Evolutionary conservation across 768 basidiomycete species (phyloP).

Genomic region (Tylopilus cervinicoccineus): DNA sequence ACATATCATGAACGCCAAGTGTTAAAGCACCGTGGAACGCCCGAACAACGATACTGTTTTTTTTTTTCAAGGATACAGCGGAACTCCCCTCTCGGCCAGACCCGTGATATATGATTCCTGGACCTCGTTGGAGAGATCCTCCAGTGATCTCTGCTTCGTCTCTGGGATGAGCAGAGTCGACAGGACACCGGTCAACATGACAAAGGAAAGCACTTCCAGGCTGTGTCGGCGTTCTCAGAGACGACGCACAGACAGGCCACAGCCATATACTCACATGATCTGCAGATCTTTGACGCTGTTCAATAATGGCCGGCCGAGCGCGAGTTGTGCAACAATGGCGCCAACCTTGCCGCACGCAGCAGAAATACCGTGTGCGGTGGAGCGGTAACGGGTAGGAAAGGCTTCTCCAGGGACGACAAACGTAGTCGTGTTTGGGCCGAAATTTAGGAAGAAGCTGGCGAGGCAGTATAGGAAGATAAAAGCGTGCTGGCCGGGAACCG

Average conservation of each 20-base stretch:
- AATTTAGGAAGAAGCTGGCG: slow-evolving; percentile 17
- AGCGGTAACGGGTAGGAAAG: slow-evolving; percentile 73
- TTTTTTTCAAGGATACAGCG: slow-evolving; percentile 1
- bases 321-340: slow-evolving; percentile 76
- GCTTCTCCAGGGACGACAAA: slow-evolving; percentile 77
- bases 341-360: slow-evolving; percentile 73
- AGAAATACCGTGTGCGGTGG: slow-evolving; percentile 71
- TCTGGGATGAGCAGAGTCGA: slow-evolving; percentile 83
- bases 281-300: slow-evolving; percentile 50
- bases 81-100: slow-evolving; percentile 13
- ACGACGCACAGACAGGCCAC: not conserved
- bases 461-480: slow-evolving; percentile 35
- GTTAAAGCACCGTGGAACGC: not conserved
- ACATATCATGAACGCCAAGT: not conserved
- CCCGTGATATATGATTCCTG: slow-evolving; percentile 55
- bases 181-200: slow-evolving; percentile 82
- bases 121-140: slow-evolving; percentile 69
- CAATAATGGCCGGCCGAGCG: slow-evolving; percentile 60
- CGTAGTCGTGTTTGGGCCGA: slow-evolving; percentile 48
- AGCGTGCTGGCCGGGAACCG: slow-evolving; percentile 46
- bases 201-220: slow-evolving; percentile 73
- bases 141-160: slow-evolving; percentile 61
- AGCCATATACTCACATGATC: slow-evolving; percentile 55
- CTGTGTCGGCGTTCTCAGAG: slow-evolving; percentile 29
- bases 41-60: not conserved